Evolutionary conservation across 2,329 filamentous ascomycete genomes (phyloP).

Genomic region (Plectosphaerella plurivora): DNA sequence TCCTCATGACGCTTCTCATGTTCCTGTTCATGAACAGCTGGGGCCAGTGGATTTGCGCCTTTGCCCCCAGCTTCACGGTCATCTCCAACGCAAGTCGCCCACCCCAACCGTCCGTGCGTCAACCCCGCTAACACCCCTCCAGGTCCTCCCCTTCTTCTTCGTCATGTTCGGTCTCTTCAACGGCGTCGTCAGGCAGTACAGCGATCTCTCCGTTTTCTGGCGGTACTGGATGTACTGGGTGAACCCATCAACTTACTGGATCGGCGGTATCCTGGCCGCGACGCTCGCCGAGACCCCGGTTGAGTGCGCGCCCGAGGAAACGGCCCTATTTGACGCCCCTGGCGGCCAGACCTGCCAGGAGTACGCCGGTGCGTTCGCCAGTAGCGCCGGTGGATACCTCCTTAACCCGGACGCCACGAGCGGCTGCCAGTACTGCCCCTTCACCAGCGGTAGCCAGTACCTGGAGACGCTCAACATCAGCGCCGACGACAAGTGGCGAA

Average conservation of each 20-base stretch:
- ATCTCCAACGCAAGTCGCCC: constrained; percentile 55
- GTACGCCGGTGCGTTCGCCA: constrained; percentile 60
- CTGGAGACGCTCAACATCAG: constrained; percentile 48
- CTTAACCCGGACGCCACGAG: constrained; percentile 52
- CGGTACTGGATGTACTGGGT: constrained; percentile 67
- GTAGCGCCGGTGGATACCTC: constrained; percentile 52
- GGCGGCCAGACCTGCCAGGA: constrained; percentile 56
- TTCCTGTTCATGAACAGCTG: constrained; percentile 70
- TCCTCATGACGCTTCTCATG: constrained; percentile 73
- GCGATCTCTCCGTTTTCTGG: constrained; percentile 64
- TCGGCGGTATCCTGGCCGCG: constrained; percentile 56
- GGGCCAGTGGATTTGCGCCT: constrained; percentile 82
- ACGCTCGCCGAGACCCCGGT: constrained; percentile 20
- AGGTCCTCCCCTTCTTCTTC: constrained; percentile 72
- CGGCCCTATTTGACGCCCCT: constrained; percentile 51
- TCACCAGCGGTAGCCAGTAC: constrained; percentile 52
- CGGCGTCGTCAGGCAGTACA: constrained; percentile 68
- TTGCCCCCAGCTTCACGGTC: constrained; percentile 72
- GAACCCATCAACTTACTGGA: constrained; percentile 68
- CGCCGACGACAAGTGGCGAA: constrained; percentile 60
- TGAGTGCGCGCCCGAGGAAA: constrained; percentile 30
- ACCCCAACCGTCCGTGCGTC: background rate
- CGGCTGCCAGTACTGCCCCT: constrained; percentile 68
- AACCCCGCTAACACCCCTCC: background rate
- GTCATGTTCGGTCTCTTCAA: constrained; percentile 74